Evolutionary conservation across 306 rosid species (phyloP).

Genomic region (Vigna unguiculata): DNA sequence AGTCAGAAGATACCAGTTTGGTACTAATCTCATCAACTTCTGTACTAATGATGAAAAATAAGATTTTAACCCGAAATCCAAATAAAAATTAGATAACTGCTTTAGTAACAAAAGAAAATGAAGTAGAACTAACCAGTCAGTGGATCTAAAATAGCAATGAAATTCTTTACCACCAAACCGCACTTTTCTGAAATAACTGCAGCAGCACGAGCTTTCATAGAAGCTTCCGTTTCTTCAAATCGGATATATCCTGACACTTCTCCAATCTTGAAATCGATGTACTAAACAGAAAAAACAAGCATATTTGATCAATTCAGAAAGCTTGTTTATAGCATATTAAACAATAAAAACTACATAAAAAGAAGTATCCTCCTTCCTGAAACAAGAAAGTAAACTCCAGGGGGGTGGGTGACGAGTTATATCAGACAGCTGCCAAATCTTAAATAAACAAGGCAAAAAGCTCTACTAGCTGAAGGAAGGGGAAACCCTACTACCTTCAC

Average conservation of each 20-base stretch:
- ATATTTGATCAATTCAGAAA: conserved; percentile 23
- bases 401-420: neutral
- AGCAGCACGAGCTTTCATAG: conserved; percentile 92
- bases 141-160: conserved; percentile 74
- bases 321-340: neutral
- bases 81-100: neutral
- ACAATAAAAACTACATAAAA: neutral
- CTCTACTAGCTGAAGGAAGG: conserved; percentile 3
- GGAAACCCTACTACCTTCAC: conserved; percentile 65
- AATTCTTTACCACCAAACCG: conserved; percentile 82
- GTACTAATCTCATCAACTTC: conserved; percentile 19
- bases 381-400: neutral
- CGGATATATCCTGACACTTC: conserved; percentile 83
- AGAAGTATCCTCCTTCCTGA: neutral
- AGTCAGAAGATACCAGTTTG: too few species aligned
- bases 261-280: conserved; percentile 85
- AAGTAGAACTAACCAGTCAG: conserved; percentile 62
- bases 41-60: neutral
- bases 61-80: neutral
- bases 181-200: conserved; percentile 76
- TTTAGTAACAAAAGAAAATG: neutral
- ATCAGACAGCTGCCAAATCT: conserved; percentile 12
- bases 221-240: conserved; percentile 79
- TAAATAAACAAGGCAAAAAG: neutral
- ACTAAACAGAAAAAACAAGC: conserved; percentile 52